A percentile compares a stretch with the other conserved stretches of the same genome.
These are phyloP conservation scores for Acidiella bohemica DNA, from an alignment of 495 filamentous ascomycete species.

Conservation along the genomic window DNA sequence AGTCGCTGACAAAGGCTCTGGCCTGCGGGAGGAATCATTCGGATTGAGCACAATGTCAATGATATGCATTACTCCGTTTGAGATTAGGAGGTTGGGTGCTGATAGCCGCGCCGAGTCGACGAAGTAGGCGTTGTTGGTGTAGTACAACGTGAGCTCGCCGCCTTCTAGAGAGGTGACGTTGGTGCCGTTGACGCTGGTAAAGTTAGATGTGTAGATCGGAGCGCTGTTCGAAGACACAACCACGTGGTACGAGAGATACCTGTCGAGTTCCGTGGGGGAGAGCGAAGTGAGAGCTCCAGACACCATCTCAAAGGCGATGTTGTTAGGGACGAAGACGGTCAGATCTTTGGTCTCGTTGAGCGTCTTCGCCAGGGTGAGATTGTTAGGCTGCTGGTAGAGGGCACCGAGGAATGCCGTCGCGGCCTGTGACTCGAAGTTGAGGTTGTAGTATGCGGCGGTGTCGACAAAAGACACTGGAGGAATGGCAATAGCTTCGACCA, in stretches of 20 bases:
- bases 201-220: background rate
- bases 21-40: background rate
- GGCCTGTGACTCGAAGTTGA: background rate
- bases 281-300: background rate
- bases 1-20: background rate
- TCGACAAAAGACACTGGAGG: conserved; percentile 1
- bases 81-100: conserved; percentile 1
- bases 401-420: background rate
- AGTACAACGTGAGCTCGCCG: background rate
- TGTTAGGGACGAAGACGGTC: conserved; percentile 2
- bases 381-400: background rate
- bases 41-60: conserved; percentile 4
- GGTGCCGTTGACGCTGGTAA: background rate
- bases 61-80: conserved; percentile 3
- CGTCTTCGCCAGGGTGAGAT: background rate
- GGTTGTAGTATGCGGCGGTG: conserved; percentile 1
- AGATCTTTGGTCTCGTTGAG: conserved; percentile 1
- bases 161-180: background rate
- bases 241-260: background rate
- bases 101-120: conserved; percentile 14
- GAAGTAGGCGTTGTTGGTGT: background rate
- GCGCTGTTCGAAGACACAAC: background rate
- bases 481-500: background rate
- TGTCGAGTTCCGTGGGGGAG: background rate
- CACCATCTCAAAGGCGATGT: conserved; percentile 1